These are phyloP conservation scores for Pyricularia pennisetigena DNA, from an alignment of 2,329 filamentous ascomycete genomes.

Conservation along the genomic window DNA sequence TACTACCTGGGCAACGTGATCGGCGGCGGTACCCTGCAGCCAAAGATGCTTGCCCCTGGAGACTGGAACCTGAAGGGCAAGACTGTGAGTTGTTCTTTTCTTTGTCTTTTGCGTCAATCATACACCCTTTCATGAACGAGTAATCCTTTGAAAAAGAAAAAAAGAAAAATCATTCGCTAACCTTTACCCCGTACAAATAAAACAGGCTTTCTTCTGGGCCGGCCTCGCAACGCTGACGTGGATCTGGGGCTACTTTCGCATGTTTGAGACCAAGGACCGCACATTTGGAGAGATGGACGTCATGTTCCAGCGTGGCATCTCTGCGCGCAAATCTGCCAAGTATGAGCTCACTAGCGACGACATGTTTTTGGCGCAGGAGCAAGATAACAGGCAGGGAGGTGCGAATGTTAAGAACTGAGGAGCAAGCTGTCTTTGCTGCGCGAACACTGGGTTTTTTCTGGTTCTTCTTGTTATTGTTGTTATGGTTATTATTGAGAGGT, in stretches of 20 bases:
- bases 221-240: slow-evolving; percentile 21
- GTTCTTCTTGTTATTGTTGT: neutral
- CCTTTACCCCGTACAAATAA: slow-evolving; percentile 7
- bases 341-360: slow-evolving; percentile 3
- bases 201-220: slow-evolving; percentile 27
- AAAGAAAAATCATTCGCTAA: neutral
- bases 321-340: slow-evolving; percentile 51
- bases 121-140: no score
- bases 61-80: slow-evolving; percentile 30
- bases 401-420: neutral
- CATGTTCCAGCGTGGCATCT: slow-evolving; percentile 65
- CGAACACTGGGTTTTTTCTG: neutral
- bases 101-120: no score
- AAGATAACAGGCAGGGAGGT: neutral
- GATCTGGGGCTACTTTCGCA: slow-evolving; percentile 30
- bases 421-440: no score
- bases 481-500: no score
- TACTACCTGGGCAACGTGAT: slow-evolving; percentile 33
- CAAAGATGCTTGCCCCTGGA: slow-evolving; percentile 25
- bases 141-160: no score
- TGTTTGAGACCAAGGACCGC: slow-evolving; percentile 30
- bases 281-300: slow-evolving; percentile 36
- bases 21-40: slow-evolving; percentile 25
- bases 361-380: neutral
- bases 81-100: slow-evolving; percentile 16